A percentile compares a stretch with the other conserved stretches of the same genome.
Conservation (phyloP, 169 alveolate genomes). For the Plasmodium fragile region DNA sequence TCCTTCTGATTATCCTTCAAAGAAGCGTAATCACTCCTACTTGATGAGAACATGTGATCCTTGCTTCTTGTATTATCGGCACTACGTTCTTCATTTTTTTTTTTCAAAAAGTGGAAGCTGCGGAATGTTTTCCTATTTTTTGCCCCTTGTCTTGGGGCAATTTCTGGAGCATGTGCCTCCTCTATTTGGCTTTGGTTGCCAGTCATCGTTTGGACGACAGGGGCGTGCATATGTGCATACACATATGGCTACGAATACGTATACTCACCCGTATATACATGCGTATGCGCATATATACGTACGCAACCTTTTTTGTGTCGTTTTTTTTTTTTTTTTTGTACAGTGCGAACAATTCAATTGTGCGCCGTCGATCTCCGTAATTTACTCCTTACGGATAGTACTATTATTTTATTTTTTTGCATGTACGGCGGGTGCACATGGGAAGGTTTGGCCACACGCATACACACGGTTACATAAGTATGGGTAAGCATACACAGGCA, state of each 20-base stretch:
- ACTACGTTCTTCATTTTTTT: constrained; percentile 13
- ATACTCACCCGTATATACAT: not conserved
- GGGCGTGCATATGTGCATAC: not conserved
- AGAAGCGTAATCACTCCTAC: not conserved
- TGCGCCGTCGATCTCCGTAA: not conserved
- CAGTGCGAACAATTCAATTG: not conserved
- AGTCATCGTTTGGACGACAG: not conserved
- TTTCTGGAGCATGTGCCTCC: not conserved
- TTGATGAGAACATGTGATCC: not conserved
- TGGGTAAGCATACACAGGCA: too few species aligned
- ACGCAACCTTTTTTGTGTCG: not conserved
- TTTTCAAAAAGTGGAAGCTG: not conserved
- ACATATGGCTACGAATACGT: not conserved
- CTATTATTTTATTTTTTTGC: not conserved
- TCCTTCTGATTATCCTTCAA: constrained; percentile 7
- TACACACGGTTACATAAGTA: not conserved
- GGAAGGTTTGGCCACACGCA: not conserved
- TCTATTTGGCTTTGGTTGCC: constrained; percentile 6
- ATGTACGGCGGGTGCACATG: not conserved
- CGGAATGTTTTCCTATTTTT: not conserved
- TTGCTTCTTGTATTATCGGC: not conserved
- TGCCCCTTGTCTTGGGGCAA: not conserved
- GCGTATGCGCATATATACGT: not conserved
- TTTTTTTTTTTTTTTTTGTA: not conserved
- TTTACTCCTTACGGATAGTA: not conserved